These are phyloP conservation scores for Mychonastes homosphaera DNA, from an alignment of 139 green algal species.

Conservation along the genomic window DNA sequence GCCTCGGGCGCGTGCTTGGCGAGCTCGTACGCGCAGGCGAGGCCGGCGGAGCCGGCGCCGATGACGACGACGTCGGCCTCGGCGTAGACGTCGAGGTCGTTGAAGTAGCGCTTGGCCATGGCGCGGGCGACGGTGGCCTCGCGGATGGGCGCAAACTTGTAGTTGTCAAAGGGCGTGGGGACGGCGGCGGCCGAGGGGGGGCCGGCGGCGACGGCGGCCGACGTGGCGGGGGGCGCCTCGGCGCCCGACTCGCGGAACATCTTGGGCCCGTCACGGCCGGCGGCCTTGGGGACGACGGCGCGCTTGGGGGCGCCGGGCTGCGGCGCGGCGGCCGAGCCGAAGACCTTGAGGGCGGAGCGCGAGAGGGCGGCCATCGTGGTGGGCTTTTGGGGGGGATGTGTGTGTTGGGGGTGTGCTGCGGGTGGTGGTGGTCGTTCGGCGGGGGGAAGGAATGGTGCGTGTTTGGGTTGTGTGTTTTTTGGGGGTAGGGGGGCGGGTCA, in stretches of 20 bases:
- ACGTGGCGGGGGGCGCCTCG: conserved; percentile 4
- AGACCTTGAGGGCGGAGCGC: background rate
- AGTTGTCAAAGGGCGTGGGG: conserved; percentile 49
- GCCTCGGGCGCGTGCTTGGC: conserved; percentile 78
- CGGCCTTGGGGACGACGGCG: conserved; percentile 8
- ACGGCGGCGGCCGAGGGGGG: background rate
- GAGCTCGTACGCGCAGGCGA: conserved; percentile 90
- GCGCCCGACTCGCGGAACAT: conserved; percentile 18
- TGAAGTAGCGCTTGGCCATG: conserved; percentile 90
- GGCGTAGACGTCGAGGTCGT: conserved; percentile 77
- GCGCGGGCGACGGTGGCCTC: conserved; percentile 63
- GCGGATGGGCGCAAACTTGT: conserved; percentile 61
- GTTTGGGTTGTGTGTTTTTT: too few relatives aligned
- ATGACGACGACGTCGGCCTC: conserved; percentile 53
- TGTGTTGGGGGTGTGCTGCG: background rate
- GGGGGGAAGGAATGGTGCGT: too few relatives aligned
- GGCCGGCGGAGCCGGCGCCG: conserved; percentile 67
- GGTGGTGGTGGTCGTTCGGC: background rate
- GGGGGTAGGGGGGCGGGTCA: too few relatives aligned
- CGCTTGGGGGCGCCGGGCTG: background rate
- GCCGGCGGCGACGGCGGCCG: background rate
- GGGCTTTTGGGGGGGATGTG: background rate
- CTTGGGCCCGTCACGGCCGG: conserved; percentile 9
- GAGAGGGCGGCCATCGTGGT: background rate
- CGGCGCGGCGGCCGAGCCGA: background rate